Evolutionary conservation across 345 rosid genomes (phyloP).

Genomic region (Mallotus nudiflorus): DNA sequence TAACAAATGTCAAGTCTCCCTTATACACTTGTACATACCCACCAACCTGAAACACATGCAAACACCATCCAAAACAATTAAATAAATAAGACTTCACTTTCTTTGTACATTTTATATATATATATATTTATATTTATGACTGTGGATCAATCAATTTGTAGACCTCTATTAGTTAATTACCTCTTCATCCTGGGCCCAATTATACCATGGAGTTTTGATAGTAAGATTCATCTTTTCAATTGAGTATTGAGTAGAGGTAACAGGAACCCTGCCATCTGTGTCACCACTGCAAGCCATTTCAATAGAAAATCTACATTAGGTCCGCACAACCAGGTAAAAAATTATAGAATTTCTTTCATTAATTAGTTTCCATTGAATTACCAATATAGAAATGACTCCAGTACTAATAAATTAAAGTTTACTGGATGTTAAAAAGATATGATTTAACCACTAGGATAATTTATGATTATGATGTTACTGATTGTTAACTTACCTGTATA

Average conservation of each 20-base stretch:
- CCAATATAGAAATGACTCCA: too few species aligned
- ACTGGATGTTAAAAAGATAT: too few species aligned
- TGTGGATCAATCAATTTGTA: too few species aligned
- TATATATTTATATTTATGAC: too few species aligned
- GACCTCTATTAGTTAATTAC: constrained; percentile 21
- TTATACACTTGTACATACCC: constrained; percentile 28
- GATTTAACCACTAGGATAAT: too few species aligned
- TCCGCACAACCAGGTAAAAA: background rate
- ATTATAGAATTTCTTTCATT: too few species aligned
- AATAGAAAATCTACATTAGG: background rate
- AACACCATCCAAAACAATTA: background rate
- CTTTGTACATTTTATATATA: too few species aligned
- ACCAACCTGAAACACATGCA: constrained; percentile 30
- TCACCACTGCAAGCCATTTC: constrained; percentile 64
- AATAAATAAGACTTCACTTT: too few species aligned
- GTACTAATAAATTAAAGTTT: too few species aligned
- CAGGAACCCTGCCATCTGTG: constrained; percentile 81
- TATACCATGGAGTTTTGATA: constrained; percentile 57
- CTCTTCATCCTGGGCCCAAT: constrained; percentile 68
- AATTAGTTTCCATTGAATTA: too few species aligned
- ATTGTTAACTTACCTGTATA: constrained; percentile 48
- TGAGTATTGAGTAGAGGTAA: constrained; percentile 75
- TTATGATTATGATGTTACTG: too few species aligned
- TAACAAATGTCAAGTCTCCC: constrained; percentile 35
- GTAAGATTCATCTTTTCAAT: constrained; percentile 58